phyloP scores from a whole-genome alignment of 108 stramenopile genomes.

The Cyclostephanos tholiformis region DNA sequence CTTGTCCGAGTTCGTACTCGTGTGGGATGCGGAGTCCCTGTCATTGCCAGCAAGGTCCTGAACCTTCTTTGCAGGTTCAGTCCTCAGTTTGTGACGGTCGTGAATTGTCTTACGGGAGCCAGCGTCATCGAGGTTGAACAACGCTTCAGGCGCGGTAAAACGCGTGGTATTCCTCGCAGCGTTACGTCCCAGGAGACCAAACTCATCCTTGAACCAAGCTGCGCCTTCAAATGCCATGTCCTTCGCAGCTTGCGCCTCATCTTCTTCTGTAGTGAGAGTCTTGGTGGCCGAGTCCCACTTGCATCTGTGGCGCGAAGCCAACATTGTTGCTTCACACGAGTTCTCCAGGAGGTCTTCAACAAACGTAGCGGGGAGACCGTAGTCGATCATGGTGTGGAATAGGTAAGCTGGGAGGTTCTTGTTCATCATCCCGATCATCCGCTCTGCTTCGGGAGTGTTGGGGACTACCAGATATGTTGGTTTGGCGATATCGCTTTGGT shows the following conservation, averaged over 20 bases:
- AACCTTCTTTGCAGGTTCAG: neutral
- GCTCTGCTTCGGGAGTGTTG: neutral
- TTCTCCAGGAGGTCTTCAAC: neutral
- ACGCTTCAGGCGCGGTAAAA: too few relatives aligned
- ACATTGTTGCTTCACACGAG: neutral
- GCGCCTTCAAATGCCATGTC: neutral
- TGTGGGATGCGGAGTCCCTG: neutral
- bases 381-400: neutral
- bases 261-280: neutral
- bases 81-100: neutral
- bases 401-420: too few relatives aligned
- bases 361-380: neutral
- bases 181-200: too few relatives aligned
- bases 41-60: too few relatives aligned
- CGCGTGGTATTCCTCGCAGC: too few relatives aligned
- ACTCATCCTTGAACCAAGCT: constrained; percentile 5
- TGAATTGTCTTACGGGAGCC: too few relatives aligned
- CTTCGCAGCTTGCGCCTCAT: neutral
- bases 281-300: neutral
- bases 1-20: neutral
- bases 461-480: neutral
- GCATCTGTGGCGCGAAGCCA: neutral
- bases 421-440: too few relatives aligned
- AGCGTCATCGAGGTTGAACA: neutral
- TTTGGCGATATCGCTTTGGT: neutral